Evolutionary conservation across 257 asterid genomes (phyloP).

Genomic region (Forsythia viridissima): DNA sequence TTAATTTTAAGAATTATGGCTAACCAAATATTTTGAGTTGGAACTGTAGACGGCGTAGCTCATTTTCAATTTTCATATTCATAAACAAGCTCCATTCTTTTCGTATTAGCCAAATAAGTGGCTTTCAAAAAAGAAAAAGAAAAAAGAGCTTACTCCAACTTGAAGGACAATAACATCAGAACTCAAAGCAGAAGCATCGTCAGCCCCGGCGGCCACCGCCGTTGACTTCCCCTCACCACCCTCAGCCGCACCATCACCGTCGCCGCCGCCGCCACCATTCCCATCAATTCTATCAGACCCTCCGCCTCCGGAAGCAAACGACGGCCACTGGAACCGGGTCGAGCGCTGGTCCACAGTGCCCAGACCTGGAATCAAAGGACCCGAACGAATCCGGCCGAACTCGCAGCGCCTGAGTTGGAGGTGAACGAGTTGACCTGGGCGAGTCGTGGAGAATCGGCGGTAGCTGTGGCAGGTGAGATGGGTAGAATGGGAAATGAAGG

Average conservation of each 20-base stretch:
- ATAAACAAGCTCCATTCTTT: background rate
- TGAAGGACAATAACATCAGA: slow-evolving; percentile 91
- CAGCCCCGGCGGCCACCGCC: slow-evolving; percentile 50
- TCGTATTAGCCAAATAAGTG: background rate
- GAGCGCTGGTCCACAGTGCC: slow-evolving; percentile 26
- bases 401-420: slow-evolving; percentile 39
- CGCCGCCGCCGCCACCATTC: slow-evolving; percentile 54
- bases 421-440: slow-evolving; percentile 40
- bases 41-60: background rate
- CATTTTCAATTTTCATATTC: background rate
- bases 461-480: slow-evolving; percentile 51
- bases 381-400: slow-evolving; percentile 36
- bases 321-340: slow-evolving; percentile 46
- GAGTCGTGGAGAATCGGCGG: slow-evolving; percentile 50
- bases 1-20: background rate
- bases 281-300: slow-evolving; percentile 61
- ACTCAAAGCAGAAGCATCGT: slow-evolving; percentile 55
- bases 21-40: background rate
- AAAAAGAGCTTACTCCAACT: slow-evolving; percentile 64
- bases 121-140: background rate
- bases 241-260: slow-evolving; percentile 48
- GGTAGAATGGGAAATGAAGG: slow-evolving; percentile 43
- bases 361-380: slow-evolving; percentile 28
- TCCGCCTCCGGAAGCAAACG: slow-evolving; percentile 75
- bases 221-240: slow-evolving; percentile 59